Base-by-base conservation (phyloP, 73 alveolate species). In the Paramecium sexaurelia region DNA sequence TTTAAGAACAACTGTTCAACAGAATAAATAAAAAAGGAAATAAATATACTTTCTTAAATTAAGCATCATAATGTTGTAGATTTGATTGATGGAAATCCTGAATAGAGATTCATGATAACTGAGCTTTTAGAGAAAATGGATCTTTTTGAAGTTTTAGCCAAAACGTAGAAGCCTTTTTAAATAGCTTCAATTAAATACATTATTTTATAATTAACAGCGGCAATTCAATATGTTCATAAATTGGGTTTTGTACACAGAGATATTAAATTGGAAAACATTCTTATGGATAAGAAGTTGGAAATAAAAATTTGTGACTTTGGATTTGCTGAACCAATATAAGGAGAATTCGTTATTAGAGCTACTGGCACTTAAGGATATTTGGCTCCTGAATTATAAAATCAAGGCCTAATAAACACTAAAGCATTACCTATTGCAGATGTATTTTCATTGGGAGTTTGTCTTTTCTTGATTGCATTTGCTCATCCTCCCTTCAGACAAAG, bases 181-280 rank as follows among this genome's bases (percentile, higher is more conserved):
- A 15, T 73, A 5, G 39, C 11, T 29, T 27, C 87, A 4, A 37
- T 73, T 32, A 32, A 37, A 35, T 73, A 73, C 45, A 35, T 73
- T 11, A 37, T 41, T 29, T 20, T 0, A 11, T 88, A 96, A 87
- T 89, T 97, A 51, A 55, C 95, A 7, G 75, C 73, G 1, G 98
- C 97, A 41, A 29, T 96, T 51, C 92, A 94, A 51, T 37, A 20
- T 39, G 2, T 78, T n/a, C 90, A 78, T 78, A 26, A 37, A 7
- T 24, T 29, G 35, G 67, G 67, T 51, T 51, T 51, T 51, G 67
- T 51, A 3, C 67, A 51, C 29, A 51, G 67, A 51, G 67, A 51
- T 22, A 51, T 51, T 13, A 51, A 51, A 51, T 51, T 51, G 22
- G 67, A 51, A 17, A 51, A 51, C 13, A 17, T 51, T 17, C 29